phyloP scores from a whole-genome alignment of 2,329 filamentous ascomycete species.

The Calcarisporium arbuscula region DNA sequence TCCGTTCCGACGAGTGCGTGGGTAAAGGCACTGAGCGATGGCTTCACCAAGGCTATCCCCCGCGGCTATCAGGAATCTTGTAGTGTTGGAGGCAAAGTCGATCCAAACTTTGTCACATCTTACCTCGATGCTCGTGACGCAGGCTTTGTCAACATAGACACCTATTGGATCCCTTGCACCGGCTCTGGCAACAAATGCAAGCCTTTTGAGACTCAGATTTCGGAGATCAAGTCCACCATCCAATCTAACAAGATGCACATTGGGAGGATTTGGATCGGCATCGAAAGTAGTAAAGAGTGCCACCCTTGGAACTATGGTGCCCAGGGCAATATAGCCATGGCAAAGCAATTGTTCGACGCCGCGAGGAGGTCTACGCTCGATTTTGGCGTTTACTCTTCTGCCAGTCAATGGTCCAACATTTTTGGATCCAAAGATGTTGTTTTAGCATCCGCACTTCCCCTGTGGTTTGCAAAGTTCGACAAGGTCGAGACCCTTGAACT shows the following conservation, averaged over 20 bases:
- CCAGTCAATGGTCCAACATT: slow-evolving; percentile 5
- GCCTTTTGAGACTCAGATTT: slow-evolving; percentile 5
- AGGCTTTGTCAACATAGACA: slow-evolving; percentile 9
- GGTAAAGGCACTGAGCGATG: slow-evolving; percentile 7
- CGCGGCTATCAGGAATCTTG: slow-evolving; percentile 9
- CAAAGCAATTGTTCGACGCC: slow-evolving; percentile 7
- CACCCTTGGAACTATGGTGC: slow-evolving; percentile 6
- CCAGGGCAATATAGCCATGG: slow-evolving; percentile 4
- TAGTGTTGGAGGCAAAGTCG: slow-evolving; percentile 7
- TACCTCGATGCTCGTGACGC: not conserved
- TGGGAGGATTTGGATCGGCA: slow-evolving; percentile 8
- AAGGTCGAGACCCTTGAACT: slow-evolving; percentile 7
- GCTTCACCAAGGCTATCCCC: slow-evolving; percentile 8
- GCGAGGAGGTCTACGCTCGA: not conserved
- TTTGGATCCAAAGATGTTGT: slow-evolving; percentile 4
- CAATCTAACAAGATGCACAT: slow-evolving; percentile 4
- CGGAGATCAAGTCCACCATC: slow-evolving; percentile 5
- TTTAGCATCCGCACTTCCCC: slow-evolving; percentile 6
- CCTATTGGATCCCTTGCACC: slow-evolving; percentile 8
- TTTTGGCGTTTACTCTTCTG: slow-evolving; percentile 8
- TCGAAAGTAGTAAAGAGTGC: slow-evolving; percentile 7
- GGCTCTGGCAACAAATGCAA: slow-evolving; percentile 8
- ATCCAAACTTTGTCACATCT: slow-evolving; percentile 7
- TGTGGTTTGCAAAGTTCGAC: slow-evolving; percentile 10
- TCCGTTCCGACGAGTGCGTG: not conserved